Percentiles rank a stretch among this genome's conserved stretches.
Evolutionary conservation across 257 asterid species (phyloP).

Genomic region (Nicotiana paniculata): DNA sequence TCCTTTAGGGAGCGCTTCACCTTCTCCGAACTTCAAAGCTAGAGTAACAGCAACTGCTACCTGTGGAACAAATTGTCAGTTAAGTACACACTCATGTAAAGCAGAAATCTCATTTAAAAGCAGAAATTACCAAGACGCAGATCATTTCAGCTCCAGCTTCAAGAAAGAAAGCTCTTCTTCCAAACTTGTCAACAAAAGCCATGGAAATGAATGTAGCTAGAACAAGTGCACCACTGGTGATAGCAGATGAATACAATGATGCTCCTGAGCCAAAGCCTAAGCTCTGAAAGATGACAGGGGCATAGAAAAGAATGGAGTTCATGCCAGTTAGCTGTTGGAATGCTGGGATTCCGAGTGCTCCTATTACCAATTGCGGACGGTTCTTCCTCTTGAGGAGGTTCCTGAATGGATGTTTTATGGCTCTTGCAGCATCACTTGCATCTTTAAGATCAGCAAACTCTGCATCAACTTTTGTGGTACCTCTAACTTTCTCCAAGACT

Average conservation of each 20-base stretch:
- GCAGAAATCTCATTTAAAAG: background rate
- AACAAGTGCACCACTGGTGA: constrained; percentile 39
- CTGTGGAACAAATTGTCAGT: constrained; percentile 26
- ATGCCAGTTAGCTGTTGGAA: constrained; percentile 67
- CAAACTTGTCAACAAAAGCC: constrained; percentile 28
- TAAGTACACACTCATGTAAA: background rate
- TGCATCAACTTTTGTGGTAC: constrained; percentile 36
- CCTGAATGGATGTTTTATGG: constrained; percentile 31
- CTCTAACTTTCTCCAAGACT: constrained; percentile 36
- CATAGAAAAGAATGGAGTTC: constrained; percentile 58
- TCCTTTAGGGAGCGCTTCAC: constrained; percentile 43
- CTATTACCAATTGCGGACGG: constrained; percentile 36
- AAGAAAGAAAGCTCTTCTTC: constrained; percentile 44
- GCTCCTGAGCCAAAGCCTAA: constrained; percentile 42
- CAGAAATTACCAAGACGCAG: constrained; percentile 39
- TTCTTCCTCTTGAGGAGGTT: constrained; percentile 34
- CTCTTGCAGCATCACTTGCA: constrained; percentile 44
- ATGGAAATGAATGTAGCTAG: constrained; percentile 40
- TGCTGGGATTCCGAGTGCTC: constrained; percentile 39
- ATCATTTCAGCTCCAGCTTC: constrained; percentile 82
- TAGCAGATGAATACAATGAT: constrained; percentile 37
- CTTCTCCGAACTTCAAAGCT: constrained; percentile 66
- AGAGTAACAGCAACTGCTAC: constrained; percentile 63
- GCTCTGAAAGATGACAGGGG: constrained; percentile 50
- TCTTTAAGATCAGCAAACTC: constrained; percentile 41